Conservation (phyloP, 83 land plant species). For the Picea abies region DNA sequence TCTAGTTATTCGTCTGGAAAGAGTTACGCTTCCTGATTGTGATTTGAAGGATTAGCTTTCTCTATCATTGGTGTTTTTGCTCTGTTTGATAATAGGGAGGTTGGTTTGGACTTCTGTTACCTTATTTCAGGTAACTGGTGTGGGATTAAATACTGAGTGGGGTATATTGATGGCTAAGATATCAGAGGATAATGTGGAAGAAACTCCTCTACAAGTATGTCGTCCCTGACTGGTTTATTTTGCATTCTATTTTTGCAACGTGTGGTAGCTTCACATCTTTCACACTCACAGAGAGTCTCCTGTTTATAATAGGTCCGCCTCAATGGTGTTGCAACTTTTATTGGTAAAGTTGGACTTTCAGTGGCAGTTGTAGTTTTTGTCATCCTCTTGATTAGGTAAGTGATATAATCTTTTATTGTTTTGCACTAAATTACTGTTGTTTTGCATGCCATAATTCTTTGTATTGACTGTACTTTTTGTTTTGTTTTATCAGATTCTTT, state of each 20-base stretch:
- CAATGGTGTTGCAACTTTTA: constrained; percentile 62
- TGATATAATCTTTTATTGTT: not conserved
- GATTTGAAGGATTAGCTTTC: too few relatives aligned
- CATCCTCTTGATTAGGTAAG: constrained; percentile 41
- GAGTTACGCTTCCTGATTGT: too few relatives aligned
- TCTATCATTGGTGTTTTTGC: too few relatives aligned
- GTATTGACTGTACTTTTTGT: constrained; percentile 22
- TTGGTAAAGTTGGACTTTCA: constrained; percentile 68
- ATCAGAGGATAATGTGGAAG: constrained; percentile 60
- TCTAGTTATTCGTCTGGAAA: too few relatives aligned
- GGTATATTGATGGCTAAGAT: constrained; percentile 89
- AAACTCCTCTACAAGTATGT: constrained; percentile 76
- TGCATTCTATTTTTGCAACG: too few relatives aligned
- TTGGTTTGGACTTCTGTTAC: not conserved
- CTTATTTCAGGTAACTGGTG: constrained; percentile 63
- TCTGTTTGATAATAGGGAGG: too few relatives aligned
- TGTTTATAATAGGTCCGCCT: constrained; percentile 48
- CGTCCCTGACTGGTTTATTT: too few relatives aligned
- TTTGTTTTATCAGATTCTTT: constrained; percentile 36
- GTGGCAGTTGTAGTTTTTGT: constrained; percentile 66
- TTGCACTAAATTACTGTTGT: too few relatives aligned
- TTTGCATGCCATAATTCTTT: too few relatives aligned
- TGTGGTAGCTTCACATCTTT: too few relatives aligned
- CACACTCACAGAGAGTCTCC: too few relatives aligned
- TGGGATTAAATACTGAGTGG: constrained; percentile 90